Evolutionary conservation across 148 eudicot species (phyloP).

Genomic region (Linanthus parryae): DNA sequence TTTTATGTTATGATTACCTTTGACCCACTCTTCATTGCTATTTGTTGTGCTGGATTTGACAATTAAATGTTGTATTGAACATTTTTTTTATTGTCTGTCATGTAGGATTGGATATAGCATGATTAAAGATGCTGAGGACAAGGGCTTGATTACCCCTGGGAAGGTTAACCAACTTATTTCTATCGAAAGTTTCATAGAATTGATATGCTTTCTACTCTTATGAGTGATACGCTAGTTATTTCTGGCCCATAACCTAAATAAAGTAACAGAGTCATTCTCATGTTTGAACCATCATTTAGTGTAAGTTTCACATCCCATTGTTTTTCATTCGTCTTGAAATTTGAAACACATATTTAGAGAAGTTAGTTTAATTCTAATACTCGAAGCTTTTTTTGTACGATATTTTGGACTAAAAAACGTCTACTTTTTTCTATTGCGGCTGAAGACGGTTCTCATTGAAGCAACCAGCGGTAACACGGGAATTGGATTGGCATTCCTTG

Average conservation of each 20-base stretch:
- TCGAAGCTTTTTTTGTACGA: background rate
- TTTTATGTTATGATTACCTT: background rate
- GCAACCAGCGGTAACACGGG: slow-evolving; percentile 94
- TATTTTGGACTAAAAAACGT: background rate
- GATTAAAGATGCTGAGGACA: slow-evolving; percentile 58
- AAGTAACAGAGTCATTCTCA: too few species aligned
- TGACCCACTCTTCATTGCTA: background rate
- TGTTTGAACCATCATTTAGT: too few species aligned
- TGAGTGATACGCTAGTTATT: too few species aligned
- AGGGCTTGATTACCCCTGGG: slow-evolving; percentile 55
- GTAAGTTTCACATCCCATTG: background rate
- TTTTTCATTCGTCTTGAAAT: background rate
- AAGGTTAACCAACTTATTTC: slow-evolving; percentile 20
- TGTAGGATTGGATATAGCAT: slow-evolving; percentile 63
- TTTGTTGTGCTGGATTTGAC: background rate
- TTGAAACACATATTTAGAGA: background rate
- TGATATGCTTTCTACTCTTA: background rate
- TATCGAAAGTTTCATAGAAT: background rate
- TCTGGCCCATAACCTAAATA: too few species aligned
- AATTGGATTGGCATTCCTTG: slow-evolving; percentile 78
- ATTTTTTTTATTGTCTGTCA: background rate
- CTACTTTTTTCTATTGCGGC: slow-evolving; percentile 10
- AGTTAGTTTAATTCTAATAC: background rate
- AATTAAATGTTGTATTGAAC: background rate
- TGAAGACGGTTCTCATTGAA: slow-evolving; percentile 74